Evolutionary conservation across 2,329 filamentous ascomycete species (phyloP).

Genomic region (Hymenoscyphus albidus): DNA sequence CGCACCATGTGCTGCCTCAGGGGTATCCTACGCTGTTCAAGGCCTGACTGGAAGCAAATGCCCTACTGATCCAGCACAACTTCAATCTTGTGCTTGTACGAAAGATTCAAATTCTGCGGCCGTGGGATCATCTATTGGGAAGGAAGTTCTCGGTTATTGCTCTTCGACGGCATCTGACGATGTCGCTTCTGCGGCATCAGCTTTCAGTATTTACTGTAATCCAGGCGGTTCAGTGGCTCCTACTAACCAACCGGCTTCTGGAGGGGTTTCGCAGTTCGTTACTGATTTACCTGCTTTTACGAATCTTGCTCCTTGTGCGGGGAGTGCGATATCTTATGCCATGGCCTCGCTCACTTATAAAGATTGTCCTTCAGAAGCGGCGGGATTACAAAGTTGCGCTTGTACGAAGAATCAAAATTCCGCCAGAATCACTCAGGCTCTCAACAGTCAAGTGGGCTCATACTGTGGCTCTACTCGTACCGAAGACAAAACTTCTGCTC

Average conservation of each 20-base stretch:
- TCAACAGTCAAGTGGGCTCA: constrained; percentile 42
- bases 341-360: constrained; percentile 34
- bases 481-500: constrained; percentile 46
- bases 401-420: constrained; percentile 51
- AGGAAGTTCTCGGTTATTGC: constrained; percentile 13
- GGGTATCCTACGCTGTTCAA: constrained; percentile 44
- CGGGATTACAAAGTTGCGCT: constrained; percentile 47
- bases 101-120: constrained; percentile 19
- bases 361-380: constrained; percentile 40
- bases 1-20: constrained; percentile 49
- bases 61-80: constrained; percentile 40
- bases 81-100: constrained; percentile 44
- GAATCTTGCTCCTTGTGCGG: constrained; percentile 44
- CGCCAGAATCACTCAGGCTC: constrained; percentile 39
- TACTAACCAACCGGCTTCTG: constrained; percentile 4
- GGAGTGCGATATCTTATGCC: constrained; percentile 38
- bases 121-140: constrained; percentile 10
- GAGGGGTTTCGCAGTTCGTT: constrained; percentile 38
- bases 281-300: constrained; percentile 46
- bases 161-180: constrained; percentile 17
- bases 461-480: constrained; percentile 44
- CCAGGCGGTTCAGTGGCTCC: constrained; percentile 9
- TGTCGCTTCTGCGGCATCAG: constrained; percentile 15
- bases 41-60: constrained; percentile 43
- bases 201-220: constrained; percentile 21